Evolutionary conservation across 2,329 filamentous ascomycete species (phyloP).

Genomic region (Neopestalotiopsis sp.): DNA sequence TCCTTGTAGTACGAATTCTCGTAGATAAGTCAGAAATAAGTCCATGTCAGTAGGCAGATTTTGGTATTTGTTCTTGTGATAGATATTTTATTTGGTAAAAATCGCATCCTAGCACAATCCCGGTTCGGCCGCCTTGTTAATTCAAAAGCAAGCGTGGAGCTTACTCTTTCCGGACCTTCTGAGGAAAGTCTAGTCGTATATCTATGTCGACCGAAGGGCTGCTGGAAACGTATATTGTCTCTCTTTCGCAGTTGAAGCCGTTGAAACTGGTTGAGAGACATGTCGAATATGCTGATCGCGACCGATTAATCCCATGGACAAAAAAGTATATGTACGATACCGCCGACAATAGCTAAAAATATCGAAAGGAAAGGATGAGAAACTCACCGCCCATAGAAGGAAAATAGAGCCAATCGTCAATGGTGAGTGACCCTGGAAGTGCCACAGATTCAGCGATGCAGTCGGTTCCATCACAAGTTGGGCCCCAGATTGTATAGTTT

Average conservation of each 20-base stretch:
- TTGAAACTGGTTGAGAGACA: slow-evolving; percentile 10
- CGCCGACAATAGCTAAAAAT: background rate
- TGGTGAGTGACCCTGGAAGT: slow-evolving; percentile 1
- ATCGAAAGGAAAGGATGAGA: background rate
- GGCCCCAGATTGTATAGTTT: slow-evolving; percentile 6
- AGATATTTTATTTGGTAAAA: background rate
- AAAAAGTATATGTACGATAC: background rate
- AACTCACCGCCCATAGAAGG: slow-evolving; percentile 5
- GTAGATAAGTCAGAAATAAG: background rate
- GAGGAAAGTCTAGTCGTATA: background rate
- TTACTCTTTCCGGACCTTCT: background rate
- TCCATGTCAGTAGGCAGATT: background rate
- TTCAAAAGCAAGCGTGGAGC: background rate
- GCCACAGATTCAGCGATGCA: slow-evolving; percentile 5
- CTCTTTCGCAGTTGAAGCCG: background rate
- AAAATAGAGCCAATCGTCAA: slow-evolving; percentile 9
- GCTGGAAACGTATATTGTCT: slow-evolving; percentile 7
- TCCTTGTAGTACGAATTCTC: background rate
- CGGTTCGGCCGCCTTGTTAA: background rate
- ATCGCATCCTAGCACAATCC: background rate
- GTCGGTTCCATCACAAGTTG: slow-evolving; percentile 11
- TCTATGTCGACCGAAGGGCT: background rate
- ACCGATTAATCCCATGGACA: background rate
- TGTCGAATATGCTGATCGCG: slow-evolving; percentile 6
- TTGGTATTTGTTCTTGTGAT: background rate